These are phyloP conservation scores for Kalmusia sp. DNA, from an alignment of 2,329 filamentous ascomycete genomes.

Conservation along the genomic window DNA sequence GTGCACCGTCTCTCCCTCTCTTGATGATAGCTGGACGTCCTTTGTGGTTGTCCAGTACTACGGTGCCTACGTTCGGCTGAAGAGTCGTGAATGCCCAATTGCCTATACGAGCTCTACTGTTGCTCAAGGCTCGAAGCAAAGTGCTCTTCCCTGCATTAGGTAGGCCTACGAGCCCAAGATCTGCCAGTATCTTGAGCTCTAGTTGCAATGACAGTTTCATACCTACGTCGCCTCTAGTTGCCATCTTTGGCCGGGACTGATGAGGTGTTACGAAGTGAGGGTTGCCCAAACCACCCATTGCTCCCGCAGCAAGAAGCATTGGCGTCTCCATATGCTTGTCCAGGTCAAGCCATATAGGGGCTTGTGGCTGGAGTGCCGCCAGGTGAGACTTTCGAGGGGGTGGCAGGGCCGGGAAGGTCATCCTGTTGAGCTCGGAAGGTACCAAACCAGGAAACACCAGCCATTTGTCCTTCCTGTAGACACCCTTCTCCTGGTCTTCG, in stretches of 20 bases:
- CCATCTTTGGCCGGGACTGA: slow-evolving; percentile 81
- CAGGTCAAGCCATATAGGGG: slow-evolving; percentile 68
- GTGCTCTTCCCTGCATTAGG: slow-evolving; percentile 98
- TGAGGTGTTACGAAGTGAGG: slow-evolving; percentile 85
- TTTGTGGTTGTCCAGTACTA: slow-evolving; percentile 86
- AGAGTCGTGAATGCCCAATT: slow-evolving; percentile 98
- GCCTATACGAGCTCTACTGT: slow-evolving; percentile 86
- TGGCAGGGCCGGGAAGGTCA: slow-evolving; percentile 65
- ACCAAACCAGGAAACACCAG: slow-evolving; percentile 83
- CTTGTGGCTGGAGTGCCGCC: slow-evolving; percentile 71
- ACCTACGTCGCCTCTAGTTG: slow-evolving; percentile 82
- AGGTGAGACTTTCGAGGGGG: slow-evolving; percentile 64
- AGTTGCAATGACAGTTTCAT: slow-evolving; percentile 82
- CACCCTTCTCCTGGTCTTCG: slow-evolving; percentile 41
- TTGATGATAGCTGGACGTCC: slow-evolving; percentile 69
- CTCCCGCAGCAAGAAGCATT: slow-evolving; percentile 84
- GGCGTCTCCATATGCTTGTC: slow-evolving; percentile 79
- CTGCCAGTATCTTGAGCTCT: slow-evolving; percentile 92
- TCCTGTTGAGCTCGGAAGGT: slow-evolving; percentile 70
- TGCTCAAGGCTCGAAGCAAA: slow-evolving; percentile 83
- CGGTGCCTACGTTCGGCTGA: slow-evolving; percentile 93
- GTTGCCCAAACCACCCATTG: slow-evolving; percentile 89
- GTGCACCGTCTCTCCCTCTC: slow-evolving; percentile 55
- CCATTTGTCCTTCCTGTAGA: slow-evolving; percentile 73
- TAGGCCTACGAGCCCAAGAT: slow-evolving; percentile 91